Base-by-base conservation (phyloP, 106 monocot genomes). In the Narthecium ossifragum region DNA sequence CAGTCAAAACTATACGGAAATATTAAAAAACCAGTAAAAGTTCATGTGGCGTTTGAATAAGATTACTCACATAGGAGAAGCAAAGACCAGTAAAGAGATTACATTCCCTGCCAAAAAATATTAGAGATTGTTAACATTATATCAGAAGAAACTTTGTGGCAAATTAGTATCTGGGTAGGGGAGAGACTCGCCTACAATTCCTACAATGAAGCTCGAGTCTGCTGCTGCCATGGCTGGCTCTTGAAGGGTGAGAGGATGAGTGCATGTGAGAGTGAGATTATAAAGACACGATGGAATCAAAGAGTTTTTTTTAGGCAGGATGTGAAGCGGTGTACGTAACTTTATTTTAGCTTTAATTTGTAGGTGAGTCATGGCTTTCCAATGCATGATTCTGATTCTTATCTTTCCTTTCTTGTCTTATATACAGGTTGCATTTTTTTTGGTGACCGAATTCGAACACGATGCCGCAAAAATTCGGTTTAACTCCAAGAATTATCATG, bases 11-110 rank as follows among this genome's bases (percentile, higher is more conserved):
- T 1, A 21, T 1, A 5, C 24, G 3, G 27, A 26, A 59, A 22
- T 18, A 21, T 25, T 17, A 4, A 4, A 31, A 25, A 34, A 17
- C 37, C 3, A 17, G 38, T 31, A 39, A 39, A 2, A 28, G 8
- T 29, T 26, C 5, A 30, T 22, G 22, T 9, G 9, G 23, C 6
- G 2, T 22, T 22, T 3, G 17, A 20, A 22, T 24, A 14, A 9
- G 13, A 15, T 9, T 26, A 52, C 77, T 69, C 46, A 86, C 86
- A 81, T 86, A 15, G 86, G 86, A 31, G 86, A 86, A 8, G 63
- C 26, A 34, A 86, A 86, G 15, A 81, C 70, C 27, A 86, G 68
- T 38, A 81, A 67, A 29, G 86, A 81, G 48, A 78, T 72, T 10
- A 75, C 66, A 46, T 86, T 86, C 26, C 81, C 86, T 86, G 77